A percentile compares a stretch with the other conserved stretches of the same genome.
phyloP scores from a whole-genome alignment of 768 basidiomycete species.

The Tephrocybe sp. region DNA sequence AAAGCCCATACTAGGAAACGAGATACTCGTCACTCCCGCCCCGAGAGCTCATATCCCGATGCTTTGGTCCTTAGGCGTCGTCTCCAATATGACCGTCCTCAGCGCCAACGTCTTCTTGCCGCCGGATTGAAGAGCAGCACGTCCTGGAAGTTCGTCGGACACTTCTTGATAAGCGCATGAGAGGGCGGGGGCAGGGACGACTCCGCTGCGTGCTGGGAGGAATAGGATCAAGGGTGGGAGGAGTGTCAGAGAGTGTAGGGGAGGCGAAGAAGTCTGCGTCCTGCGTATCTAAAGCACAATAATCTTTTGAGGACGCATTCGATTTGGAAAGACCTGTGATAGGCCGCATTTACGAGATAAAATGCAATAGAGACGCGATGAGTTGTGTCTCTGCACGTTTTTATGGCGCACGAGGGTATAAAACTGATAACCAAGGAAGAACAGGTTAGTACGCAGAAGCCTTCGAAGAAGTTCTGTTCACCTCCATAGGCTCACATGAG shows the following conservation, averaged over 20 bases:
- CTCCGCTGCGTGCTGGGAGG: slow-evolving; percentile 23
- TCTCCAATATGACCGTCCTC: slow-evolving; percentile 51
- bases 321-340: too few species aligned
- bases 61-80: slow-evolving; percentile 25
- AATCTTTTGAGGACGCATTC: too few species aligned
- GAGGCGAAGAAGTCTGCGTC: slow-evolving; percentile 39
- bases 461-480: too few species aligned
- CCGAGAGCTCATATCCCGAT: slow-evolving; percentile 28
- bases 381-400: too few species aligned
- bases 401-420: too few species aligned
- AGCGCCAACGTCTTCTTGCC: slow-evolving; percentile 56
- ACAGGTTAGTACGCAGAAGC: too few species aligned
- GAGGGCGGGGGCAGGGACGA: slow-evolving; percentile 25
- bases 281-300: too few species aligned
- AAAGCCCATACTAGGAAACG: slow-evolving; percentile 55
- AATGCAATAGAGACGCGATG: too few species aligned
- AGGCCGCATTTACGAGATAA: too few species aligned
- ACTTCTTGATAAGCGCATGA: too few species aligned
- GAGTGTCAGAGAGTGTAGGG: slow-evolving; percentile 10
- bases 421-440: too few species aligned
- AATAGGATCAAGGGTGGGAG: slow-evolving; percentile 14
- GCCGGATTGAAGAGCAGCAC: slow-evolving; percentile 66
- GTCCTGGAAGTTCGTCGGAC: slow-evolving; percentile 58
- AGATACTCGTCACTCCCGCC: slow-evolving; percentile 56
- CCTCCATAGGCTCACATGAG: too few species aligned